Conservation (phyloP, 495 filamentous ascomycete species). For the Pyrenula aspistea region DNA sequence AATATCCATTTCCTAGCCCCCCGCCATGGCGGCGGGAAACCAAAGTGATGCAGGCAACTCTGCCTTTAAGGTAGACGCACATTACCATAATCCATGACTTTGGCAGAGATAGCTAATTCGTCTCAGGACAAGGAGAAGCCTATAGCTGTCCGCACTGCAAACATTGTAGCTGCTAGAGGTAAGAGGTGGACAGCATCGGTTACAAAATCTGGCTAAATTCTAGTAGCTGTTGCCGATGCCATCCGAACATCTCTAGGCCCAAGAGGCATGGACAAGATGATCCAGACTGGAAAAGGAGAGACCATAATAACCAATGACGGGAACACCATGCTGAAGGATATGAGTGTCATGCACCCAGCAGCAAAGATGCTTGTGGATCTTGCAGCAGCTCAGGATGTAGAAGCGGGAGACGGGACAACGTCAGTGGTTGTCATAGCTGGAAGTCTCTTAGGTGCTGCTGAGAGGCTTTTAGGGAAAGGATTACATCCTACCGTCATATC, state of each 20-base stretch:
- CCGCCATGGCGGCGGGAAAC: conserved; percentile 53
- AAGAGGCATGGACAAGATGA: conserved; percentile 97
- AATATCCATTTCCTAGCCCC: conserved; percentile 9
- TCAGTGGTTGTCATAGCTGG: conserved; percentile 97
- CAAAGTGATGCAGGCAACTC: conserved; percentile 47
- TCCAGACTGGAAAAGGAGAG: conserved; percentile 88
- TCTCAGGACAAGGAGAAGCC: conserved; percentile 95
- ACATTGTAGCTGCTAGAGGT: conserved; percentile 96
- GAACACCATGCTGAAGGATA: conserved; percentile 95
- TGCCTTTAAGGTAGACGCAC: conserved; percentile 62
- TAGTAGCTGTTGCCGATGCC: conserved; percentile 82
- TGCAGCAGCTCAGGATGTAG: conserved; percentile 92
- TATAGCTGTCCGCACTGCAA: conserved; percentile 82
- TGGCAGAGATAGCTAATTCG: conserved; percentile 24
- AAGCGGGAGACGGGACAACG: conserved; percentile 96
- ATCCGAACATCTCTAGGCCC: conserved; percentile 77
- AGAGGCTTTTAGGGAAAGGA: conserved; percentile 77
- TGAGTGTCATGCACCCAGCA: conserved; percentile 97
- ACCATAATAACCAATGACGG: conserved; percentile 99
- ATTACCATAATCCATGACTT: conserved; percentile 7
- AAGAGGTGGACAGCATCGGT: conserved; percentile 17
- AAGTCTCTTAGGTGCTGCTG: conserved; percentile 85
- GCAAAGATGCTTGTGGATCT: conserved; percentile 98
- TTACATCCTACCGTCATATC: conserved; percentile 97
- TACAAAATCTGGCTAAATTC: conserved; percentile 9